These are phyloP conservation scores for Albizia julibrissin DNA, from an alignment of 306 rosid species.

Conservation along the genomic window DNA sequence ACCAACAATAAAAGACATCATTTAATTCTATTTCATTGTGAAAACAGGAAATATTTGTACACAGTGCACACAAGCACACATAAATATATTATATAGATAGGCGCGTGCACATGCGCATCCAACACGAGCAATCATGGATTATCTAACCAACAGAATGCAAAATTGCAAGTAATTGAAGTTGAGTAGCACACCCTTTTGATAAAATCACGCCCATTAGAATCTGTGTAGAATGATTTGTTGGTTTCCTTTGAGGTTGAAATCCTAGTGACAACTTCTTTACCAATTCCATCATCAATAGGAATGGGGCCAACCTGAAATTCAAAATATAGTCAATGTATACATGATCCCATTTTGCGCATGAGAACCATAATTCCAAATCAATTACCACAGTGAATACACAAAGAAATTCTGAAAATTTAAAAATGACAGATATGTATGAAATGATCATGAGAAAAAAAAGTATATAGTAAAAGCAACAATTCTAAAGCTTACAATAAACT, in stretches of 20 bases:
- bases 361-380: constrained; percentile 10
- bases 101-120: not conserved
- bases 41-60: not conserved
- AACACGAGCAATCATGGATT: constrained; percentile 23
- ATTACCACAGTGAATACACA: constrained; percentile 19
- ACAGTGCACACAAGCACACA: not conserved
- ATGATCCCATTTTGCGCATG: constrained; percentile 3
- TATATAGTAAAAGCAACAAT: constrained; percentile 17
- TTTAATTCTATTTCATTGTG: not conserved
- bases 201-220: constrained; percentile 96
- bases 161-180: constrained; percentile 18
- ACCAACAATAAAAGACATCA: not conserved
- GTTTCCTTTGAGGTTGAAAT: constrained; percentile 60
- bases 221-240: constrained; percentile 85
- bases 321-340: constrained; percentile 27
- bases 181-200: constrained; percentile 76
- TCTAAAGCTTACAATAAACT: constrained; percentile 75
- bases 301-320: constrained; percentile 85
- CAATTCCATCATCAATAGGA: constrained; percentile 86
- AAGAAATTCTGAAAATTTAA: constrained; percentile 15
- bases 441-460: constrained; percentile 25
- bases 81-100: not conserved
- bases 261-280: constrained; percentile 84
- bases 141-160: constrained; percentile 24
- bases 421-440: constrained; percentile 7